phyloP scores from a whole-genome alignment of 306 rosid species.

The Inga leiocalycina region DNA sequence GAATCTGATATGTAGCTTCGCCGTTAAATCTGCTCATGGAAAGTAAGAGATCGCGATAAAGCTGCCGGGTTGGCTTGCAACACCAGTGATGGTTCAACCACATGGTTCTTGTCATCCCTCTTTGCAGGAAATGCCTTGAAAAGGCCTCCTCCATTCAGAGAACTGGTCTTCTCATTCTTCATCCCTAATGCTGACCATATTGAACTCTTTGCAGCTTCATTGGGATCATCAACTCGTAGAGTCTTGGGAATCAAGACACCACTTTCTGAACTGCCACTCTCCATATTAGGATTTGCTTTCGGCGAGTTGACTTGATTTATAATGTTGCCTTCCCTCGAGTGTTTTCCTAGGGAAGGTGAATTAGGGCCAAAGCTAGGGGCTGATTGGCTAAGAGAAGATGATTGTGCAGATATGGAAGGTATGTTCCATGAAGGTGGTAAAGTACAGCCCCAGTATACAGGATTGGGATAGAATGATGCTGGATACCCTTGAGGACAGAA shows the following conservation, averaged over 20 bases:
- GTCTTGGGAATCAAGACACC: constrained; percentile 69
- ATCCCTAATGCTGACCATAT: constrained; percentile 72
- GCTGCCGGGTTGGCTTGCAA: constrained; percentile 95
- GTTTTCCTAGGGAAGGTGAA: constrained; percentile 72
- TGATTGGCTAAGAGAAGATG: constrained; percentile 41
- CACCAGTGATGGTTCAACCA: constrained; percentile 50
- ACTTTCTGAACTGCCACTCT: constrained; percentile 40
- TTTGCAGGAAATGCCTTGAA: constrained; percentile 64
- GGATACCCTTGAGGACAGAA: constrained; percentile 66
- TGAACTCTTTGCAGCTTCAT: constrained; percentile 75
- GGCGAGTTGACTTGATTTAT: constrained; percentile 40
- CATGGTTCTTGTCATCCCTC: constrained; percentile 44
- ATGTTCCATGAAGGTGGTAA: constrained; percentile 61
- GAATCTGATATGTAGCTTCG: constrained; percentile 18
- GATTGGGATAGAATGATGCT: constrained; percentile 61
- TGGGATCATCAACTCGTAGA: constrained; percentile 69
- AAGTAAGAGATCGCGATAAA: constrained; percentile 67
- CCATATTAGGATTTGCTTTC: constrained; percentile 43
- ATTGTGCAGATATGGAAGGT: constrained; percentile 44
- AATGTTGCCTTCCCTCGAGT: constrained; percentile 67
- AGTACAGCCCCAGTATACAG: constrained; percentile 64
- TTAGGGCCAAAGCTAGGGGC: constrained; percentile 39
- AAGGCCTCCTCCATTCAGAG: constrained; percentile 55
- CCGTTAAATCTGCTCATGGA: constrained; percentile 62
- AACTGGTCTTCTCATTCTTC: constrained; percentile 55